Conservation (phyloP, 495 filamentous ascomycete genomes). For the Penicillium goetzii region DNA sequence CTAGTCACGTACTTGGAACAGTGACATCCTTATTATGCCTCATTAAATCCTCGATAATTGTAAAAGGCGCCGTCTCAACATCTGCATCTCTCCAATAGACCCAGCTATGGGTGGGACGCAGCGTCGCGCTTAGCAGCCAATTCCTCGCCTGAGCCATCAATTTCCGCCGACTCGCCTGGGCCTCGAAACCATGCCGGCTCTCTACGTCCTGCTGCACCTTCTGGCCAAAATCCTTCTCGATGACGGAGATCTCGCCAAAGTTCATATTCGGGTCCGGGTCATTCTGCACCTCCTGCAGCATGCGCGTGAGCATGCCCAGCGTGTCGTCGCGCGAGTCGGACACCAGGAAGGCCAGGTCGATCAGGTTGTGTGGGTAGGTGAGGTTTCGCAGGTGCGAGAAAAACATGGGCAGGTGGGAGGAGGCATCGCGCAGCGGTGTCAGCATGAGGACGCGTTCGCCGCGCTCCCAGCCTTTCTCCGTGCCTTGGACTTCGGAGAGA, state of each 20-base stretch:
- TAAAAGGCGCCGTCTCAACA: conserved; percentile 94
- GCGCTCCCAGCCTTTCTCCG: conserved; percentile 87
- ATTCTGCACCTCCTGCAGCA: conserved; percentile 80
- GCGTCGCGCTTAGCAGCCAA: conserved; percentile 92
- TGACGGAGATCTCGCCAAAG: conserved; percentile 97
- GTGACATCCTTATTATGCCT: conserved; percentile 98
- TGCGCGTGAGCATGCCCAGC: conserved; percentile 69
- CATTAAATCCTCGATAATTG: conserved; percentile 98
- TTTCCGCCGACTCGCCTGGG: conserved; percentile 91
- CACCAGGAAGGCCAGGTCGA: conserved; percentile 95
- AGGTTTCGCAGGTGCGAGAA: conserved; percentile 95
- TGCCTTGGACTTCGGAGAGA: conserved; percentile 85
- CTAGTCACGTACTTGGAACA: conserved; percentile 86
- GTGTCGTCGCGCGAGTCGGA: conserved; percentile 97
- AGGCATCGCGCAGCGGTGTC: conserved; percentile 91
- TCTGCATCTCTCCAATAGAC: conserved; percentile 99
- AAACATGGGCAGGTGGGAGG: conserved; percentile 95
- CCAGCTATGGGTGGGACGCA: conserved; percentile 96
- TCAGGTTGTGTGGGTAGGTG: conserved; percentile 94
- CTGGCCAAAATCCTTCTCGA: conserved; percentile 99
- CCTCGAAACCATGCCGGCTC: conserved; percentile 95
- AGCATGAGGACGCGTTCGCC: conserved; percentile 96
- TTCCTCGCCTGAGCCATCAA: conserved; percentile 98
- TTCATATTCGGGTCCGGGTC: conserved; percentile 73
- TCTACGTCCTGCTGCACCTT: conserved; percentile 98